A percentile compares a stretch with the other conserved stretches of the same genome.
These are phyloP conservation scores for Amanita subjunquillea DNA, from an alignment of 768 basidiomycete genomes.

Conservation along the genomic window DNA sequence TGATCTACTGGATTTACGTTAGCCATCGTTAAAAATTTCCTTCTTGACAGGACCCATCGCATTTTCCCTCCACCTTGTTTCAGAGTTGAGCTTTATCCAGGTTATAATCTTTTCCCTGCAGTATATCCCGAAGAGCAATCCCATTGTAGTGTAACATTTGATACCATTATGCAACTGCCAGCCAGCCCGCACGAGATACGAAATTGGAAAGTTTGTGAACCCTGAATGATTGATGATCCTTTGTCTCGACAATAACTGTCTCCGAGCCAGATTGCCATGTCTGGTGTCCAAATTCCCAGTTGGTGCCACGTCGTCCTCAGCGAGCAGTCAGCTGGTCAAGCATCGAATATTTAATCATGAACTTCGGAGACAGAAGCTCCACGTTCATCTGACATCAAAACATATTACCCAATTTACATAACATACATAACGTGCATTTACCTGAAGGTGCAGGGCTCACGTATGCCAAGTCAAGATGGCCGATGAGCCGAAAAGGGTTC, in stretches of 20 bases:
- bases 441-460: not conserved
- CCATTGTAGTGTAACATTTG: not conserved
- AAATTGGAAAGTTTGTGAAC: not conserved
- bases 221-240: not conserved
- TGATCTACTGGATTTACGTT: conserved; percentile 19
- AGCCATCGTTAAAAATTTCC: not conserved
- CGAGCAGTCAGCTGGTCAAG: too few relatives aligned
- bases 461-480: not conserved
- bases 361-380: too few relatives aligned
- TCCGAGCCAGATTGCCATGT: too few relatives aligned
- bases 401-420: too few relatives aligned
- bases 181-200: not conserved
- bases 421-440: not conserved
- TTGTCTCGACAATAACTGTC: not conserved
- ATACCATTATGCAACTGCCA: not conserved
- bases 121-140: not conserved
- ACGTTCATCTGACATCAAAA: too few relatives aligned
- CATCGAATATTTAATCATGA: too few relatives aligned
- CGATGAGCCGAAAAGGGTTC: not conserved
- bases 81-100: too few relatives aligned
- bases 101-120: not conserved
- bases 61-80: not conserved
- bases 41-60: not conserved
- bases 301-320: too few relatives aligned
- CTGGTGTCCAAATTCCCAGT: too few relatives aligned